Evolutionary conservation across 108 stramenopile species (phyloP), one percentile per base, ranked within the genome.

Genomic region (Nitzschia inconspicua): DNA sequence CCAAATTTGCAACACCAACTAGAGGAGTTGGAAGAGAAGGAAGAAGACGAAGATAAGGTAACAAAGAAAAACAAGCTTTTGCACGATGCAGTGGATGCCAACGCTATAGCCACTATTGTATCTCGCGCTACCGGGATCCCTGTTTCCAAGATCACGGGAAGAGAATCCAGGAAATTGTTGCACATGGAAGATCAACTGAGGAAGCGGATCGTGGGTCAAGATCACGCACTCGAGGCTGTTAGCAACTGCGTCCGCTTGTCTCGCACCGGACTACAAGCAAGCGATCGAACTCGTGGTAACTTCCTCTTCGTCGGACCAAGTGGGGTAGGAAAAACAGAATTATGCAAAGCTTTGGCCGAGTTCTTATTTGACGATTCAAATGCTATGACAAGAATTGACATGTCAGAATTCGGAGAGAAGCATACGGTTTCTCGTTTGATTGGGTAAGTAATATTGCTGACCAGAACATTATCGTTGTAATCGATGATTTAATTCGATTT

Each of bases 301-400:
- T 82, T 97, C 30, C 66, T 91, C 27, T 94, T 97, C 59, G 56
- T 93, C 10, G 94, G 94, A 16, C 90, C 88, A 0, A 85, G 84
- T 29, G 95, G 96, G 20, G 87, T 89, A 51, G 94, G 95, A 34
- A 97, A 97, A 67, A 97, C 96, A 23, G 89, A 93, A 57, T 68
- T 93, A 10, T 88, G 86, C 74, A 97, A 97, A 68, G 85, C 92
- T 2, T 60, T 97, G 51, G 96, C 96, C 6, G 69, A 82, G 9
- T 85, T 86, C 56, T 60, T 95, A 41, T 97, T 97, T 80, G 94
- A 97, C 44, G 80, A 85, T 47, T 80, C 87, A 26, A 80, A 86
- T 48, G 93, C 94, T n/a, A 88, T 97, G 88, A 94, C 93, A 9
- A 51, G 96, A 26, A 76, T 95, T 40, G 93, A 95, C 60, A 95